A percentile compares a stretch with the other conserved stretches of the same genome.
Evolutionary conservation across 345 rosid species (phyloP).

Genomic region (Hibiscus syriacus): DNA sequence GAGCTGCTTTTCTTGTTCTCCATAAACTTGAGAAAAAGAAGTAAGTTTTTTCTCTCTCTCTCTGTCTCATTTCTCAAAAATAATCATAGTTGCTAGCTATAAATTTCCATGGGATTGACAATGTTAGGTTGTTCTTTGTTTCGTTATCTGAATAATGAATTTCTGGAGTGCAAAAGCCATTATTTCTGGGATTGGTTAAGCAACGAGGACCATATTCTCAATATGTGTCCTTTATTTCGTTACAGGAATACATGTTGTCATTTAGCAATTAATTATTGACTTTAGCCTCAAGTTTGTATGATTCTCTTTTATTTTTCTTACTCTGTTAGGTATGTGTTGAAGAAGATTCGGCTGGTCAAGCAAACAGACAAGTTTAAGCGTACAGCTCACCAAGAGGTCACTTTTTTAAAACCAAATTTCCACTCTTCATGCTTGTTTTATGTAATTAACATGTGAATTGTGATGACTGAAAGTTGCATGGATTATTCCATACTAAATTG

Average conservation of each 20-base stretch:
- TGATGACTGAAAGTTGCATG: not conserved
- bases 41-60: constrained; percentile 26
- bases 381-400: constrained; percentile 86
- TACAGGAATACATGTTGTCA: constrained; percentile 20
- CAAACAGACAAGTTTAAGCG: constrained; percentile 86
- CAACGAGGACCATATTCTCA: not conserved
- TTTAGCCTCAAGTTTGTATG: constrained; percentile 1
- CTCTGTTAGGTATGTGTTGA: constrained; percentile 76
- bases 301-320: constrained; percentile 2
- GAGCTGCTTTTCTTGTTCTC: constrained; percentile 82
- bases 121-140: not conserved
- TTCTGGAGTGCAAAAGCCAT: too few relatives aligned
- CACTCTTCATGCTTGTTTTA: not conserved
- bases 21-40: constrained; percentile 61
- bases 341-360: constrained; percentile 80
- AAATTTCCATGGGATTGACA: not conserved
- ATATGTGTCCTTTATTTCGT: constrained; percentile 11
- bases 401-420: not conserved
- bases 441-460: not conserved
- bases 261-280: constrained; percentile 19
- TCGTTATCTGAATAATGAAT: not conserved
- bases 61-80: too few relatives aligned
- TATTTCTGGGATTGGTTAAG: constrained; percentile 1
- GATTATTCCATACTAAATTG: not conserved
- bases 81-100: not conserved